Evolutionary conservation across 176 grass and related monocot species (phyloP).

Genomic region (Oryza coarctata): DNA sequence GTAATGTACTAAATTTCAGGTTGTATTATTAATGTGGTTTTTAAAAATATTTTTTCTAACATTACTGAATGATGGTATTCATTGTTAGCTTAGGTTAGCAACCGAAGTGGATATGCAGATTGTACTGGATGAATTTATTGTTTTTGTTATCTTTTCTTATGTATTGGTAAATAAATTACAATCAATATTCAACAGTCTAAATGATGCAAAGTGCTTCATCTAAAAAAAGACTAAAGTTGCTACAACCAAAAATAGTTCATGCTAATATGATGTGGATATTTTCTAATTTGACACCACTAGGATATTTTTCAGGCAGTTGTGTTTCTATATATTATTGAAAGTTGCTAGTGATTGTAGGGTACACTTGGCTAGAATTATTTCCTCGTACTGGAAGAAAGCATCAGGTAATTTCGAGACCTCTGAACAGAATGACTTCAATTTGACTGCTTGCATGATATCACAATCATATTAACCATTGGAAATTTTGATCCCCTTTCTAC

Average conservation of each 20-base stretch:
- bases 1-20: neutral
- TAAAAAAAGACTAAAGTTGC: constrained; percentile 7
- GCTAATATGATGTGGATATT: constrained; percentile 2
- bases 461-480: constrained; percentile 1
- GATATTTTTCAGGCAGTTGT: neutral
- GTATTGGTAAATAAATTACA: constrained; percentile 1
- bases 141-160: neutral
- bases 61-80: constrained; percentile 8
- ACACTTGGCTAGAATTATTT: constrained; percentile 81
- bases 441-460: neutral
- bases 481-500: constrained; percentile 21
- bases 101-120: neutral
- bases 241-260: neutral
- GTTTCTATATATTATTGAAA: neutral
- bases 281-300: neutral
- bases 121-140: neutral
- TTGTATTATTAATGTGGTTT: neutral
- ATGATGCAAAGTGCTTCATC: neutral
- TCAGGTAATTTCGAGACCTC: constrained; percentile 53
- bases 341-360: constrained; percentile 50
- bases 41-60: neutral
- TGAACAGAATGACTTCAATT: constrained; percentile 1
- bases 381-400: constrained; percentile 96
- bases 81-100: neutral
- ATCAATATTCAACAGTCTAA: neutral